Evolutionary conservation across 139 green algal genomes (phyloP), one percentile per base, ranked within the genome.

Genomic region (Tetradesmus obliquus): DNA sequence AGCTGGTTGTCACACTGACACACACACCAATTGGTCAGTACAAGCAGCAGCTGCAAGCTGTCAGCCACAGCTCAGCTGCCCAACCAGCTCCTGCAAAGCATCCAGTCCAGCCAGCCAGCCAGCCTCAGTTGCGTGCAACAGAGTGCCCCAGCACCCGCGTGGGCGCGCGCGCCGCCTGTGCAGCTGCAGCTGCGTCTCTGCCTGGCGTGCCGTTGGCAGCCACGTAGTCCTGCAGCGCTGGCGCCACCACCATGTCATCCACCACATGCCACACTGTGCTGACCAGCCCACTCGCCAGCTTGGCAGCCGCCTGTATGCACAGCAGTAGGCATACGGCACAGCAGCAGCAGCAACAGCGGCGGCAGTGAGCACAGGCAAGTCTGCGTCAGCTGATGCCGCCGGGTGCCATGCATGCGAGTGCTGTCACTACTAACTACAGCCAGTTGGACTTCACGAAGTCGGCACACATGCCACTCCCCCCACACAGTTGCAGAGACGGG

Each of bases 231-330:
- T 94, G 90, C 82, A 96, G 93, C 4, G 94, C 93, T 1, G 95
- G 95, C 15, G 92, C 86, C 9, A 97, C 87, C 17, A 96, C 93
- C 15, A 88, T 83, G 54, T 95, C 93, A 32, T 96, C 93, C 53
- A 97, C 91, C 54, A 96, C 93, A 51, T 94, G 87, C 95, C 94
- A 96, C 86, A 97, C 94, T 0, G 93, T 96, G 87, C 62, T 89
- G 22, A 97, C 95, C 51, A 97, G 92, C 60, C 95, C 94, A 62
- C 86, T 94, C 0, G 95, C 94, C 66, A 96, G 93, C 91, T 95
- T 94, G 69, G 95, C 95, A 12, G 95, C 95, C 6, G 91, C 95
- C 93, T 96, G 90, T 45, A 79, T 5, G 6, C 22, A 53, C 79
- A 57, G 79, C 9, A 53, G 20, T 15, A 15, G 72, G 62, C 55